A percentile compares a stretch with the other conserved stretches of the same genome.
Evolutionary conservation across 805 yeast genomes (phyloP).

Genomic region (Wickerhamomyces rabaulensis): DNA sequence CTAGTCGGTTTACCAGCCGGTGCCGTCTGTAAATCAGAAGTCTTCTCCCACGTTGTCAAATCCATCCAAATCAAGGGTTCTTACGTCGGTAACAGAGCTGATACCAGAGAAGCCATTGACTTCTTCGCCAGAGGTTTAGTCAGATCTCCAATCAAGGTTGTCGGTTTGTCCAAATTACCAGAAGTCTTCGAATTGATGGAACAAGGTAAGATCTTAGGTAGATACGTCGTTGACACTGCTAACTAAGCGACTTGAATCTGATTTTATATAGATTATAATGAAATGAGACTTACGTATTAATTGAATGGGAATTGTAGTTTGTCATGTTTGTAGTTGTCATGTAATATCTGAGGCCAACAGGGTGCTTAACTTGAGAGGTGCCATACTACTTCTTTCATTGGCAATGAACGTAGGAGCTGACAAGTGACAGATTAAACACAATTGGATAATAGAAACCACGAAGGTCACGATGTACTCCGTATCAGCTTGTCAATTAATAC

Average conservation of each 20-base stretch:
- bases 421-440: too few species aligned
- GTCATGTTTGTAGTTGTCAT: too few species aligned
- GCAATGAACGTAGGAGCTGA: too few species aligned
- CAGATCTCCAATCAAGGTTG: conserved; percentile 68
- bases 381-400: too few species aligned
- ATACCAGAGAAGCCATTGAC: conserved; percentile 75
- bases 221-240: conserved; percentile 79
- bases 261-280: neutral
- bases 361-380: neutral
- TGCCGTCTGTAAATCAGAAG: conserved; percentile 64
- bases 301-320: neutral
- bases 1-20: conserved; percentile 77
- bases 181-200: conserved; percentile 71
- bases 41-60: conserved; percentile 70
- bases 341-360: neutral
- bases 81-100: conserved; percentile 86
- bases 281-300: neutral
- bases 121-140: conserved; percentile 70
- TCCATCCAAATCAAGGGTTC: conserved; percentile 73
- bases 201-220: conserved; percentile 80
- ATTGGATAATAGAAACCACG: too few species aligned
- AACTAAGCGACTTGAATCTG: conserved; percentile 30
- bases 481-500: too few species aligned
- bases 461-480: too few species aligned
- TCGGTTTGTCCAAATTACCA: conserved; percentile 68